These are phyloP conservation scores for Auxenochlorella pyrenoidosa DNA, from an alignment of 139 green algal species.

Conservation along the genomic window DNA sequence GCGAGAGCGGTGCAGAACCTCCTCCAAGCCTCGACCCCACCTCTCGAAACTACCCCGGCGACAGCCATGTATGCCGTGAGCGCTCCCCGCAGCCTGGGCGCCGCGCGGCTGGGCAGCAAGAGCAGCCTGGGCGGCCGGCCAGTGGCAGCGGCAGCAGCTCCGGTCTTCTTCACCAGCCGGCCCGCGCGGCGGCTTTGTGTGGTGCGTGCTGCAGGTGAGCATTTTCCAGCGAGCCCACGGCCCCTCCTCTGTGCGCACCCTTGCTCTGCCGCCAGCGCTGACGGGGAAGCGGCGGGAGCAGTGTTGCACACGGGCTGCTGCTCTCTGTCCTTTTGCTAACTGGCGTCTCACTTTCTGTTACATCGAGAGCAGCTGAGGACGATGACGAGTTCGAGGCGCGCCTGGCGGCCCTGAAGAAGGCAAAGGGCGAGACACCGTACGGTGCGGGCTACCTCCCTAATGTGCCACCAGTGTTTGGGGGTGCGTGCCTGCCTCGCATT, in stretches of 20 bases:
- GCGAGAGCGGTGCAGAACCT: too few species aligned
- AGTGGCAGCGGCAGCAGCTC: neutral
- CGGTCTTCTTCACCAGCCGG: constrained; percentile 18
- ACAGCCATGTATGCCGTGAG: constrained; percentile 1
- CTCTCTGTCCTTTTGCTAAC: too few species aligned
- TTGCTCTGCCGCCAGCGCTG: too few species aligned
- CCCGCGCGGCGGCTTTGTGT: constrained; percentile 11
- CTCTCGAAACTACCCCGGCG: neutral
- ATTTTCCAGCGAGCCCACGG: too few species aligned
- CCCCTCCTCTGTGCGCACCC: too few species aligned
- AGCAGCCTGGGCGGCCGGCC: constrained; percentile 11
- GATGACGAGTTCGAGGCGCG: constrained; percentile 80
- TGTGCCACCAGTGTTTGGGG: too few species aligned
- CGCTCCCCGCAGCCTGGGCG: neutral
- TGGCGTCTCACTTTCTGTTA: too few species aligned
- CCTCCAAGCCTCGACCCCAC: neutral
- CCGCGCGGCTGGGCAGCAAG: constrained; percentile 3
- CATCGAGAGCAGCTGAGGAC: constrained; percentile 25
- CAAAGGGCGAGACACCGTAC: constrained; percentile 74
- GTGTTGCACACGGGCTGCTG: too few species aligned
- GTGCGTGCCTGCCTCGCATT: neutral
- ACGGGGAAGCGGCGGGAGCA: too few species aligned
- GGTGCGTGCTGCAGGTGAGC: constrained; percentile 12
- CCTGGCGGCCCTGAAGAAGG: constrained; percentile 70
- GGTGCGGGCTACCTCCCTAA: constrained; percentile 36